Evolutionary conservation across 2,329 filamentous ascomycete species (phyloP), one percentile per base, ranked within the genome.

Genomic region (Pseudogymnoascus sp.): DNA sequence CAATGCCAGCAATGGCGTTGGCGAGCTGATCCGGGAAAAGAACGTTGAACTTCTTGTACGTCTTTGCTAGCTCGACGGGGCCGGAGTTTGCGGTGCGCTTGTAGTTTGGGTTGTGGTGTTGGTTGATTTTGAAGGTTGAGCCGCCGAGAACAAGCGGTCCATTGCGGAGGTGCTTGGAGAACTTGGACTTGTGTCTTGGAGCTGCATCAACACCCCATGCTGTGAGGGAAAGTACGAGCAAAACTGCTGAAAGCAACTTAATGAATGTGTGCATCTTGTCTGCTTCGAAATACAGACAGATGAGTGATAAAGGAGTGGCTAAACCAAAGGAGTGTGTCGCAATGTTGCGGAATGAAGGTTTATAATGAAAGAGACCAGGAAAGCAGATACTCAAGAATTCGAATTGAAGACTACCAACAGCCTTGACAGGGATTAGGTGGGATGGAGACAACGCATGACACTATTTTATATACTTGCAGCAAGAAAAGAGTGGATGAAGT

Each of bases 31-130:
- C 66, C 4, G 72, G 72, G 58, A 74, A 67, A 14, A 68, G 61
- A 14, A 72, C 66, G 60, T 72, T 72, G 67, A 69, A 73, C 65
- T 75, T 75, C 63, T 66, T 69, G 62, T 74, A 55, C 11, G 71
- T 71, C 60, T 67, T 70, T 63, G 71, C 66, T 62, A 71, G 63
- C 63, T 74, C 69, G 30, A 60, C 62, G 14, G 58, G n/a, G 12
- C 62, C 62, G 25, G 58, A 61, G 16, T 69, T 65, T 60, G 72
- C 69, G 42, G 72, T 68, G 64, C 72, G 69, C 61, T 69, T 65
- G 62, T 68, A 70, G 64, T 71, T 64, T 64, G 68, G 66, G n/a
- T 67, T 64, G 66, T 70, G 45, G 41, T 60, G 58, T 39, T 67
- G 67, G 64, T 64, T 62, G 60, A 64, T 55, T 16, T 33, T 60